Evolutionary conservation across 108 stramenopile genomes (phyloP).

Genomic region (Cyclotella cryptica): DNA sequence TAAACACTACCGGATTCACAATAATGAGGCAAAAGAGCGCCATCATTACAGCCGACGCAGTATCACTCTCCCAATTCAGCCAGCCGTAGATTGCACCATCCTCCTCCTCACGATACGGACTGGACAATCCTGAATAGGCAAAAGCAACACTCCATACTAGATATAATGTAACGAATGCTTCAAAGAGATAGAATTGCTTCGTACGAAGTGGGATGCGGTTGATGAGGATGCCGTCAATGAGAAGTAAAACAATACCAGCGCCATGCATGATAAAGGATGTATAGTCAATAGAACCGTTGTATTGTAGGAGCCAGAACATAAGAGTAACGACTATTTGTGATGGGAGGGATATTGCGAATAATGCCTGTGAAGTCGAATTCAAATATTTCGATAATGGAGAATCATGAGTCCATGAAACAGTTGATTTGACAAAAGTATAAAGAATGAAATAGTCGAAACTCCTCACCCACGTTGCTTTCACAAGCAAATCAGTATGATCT

Average conservation of each 20-base stretch:
- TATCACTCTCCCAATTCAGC: conserved; percentile 44
- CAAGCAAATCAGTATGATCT: no score
- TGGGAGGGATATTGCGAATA: conserved; percentile 33
- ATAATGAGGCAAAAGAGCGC: not conserved
- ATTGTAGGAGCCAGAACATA: conserved; percentile 12
- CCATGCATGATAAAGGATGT: conserved; percentile 14
- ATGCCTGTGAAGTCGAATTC: not conserved
- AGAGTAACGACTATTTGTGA: conserved; percentile 22
- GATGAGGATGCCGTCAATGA: conserved; percentile 43
- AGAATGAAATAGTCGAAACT: conserved; percentile 1
- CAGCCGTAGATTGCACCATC: conserved; percentile 50
- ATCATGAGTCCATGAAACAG: not conserved
- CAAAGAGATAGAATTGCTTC: conserved; percentile 45
- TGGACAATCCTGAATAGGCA: conserved; percentile 30
- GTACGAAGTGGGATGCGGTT: conserved; percentile 41
- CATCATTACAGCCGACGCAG: conserved; percentile 1
- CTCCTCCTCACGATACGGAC: conserved; percentile 45
- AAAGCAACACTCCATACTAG: conserved; percentile 48
- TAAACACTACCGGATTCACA: conserved; percentile 7
- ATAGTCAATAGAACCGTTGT: conserved; percentile 5
- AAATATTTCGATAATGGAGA: no score
- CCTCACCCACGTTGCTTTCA: no score
- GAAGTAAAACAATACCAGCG: not conserved
- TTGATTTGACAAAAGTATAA: not conserved
- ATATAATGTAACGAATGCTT: conserved; percentile 27